Evolutionary conservation across 1,284 basidiomycete species (phyloP).

Genomic region (Cutaneotrichosporon cyanovorans): DNA sequence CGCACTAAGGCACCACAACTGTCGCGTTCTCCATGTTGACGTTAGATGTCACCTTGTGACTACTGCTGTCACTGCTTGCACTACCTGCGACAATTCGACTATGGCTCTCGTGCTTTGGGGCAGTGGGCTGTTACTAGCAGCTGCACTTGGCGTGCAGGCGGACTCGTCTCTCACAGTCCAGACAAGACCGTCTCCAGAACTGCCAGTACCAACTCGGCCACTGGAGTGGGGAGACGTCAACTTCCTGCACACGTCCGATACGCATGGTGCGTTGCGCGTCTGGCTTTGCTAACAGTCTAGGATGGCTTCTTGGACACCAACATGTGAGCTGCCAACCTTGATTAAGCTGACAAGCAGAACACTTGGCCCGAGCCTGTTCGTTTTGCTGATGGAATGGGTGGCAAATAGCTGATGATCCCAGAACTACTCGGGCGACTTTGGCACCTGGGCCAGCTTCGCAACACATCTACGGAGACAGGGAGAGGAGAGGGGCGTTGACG

Average conservation of each 20-base stretch:
- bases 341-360: constrained; percentile 24
- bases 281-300: constrained; percentile 16
- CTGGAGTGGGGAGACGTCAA: constrained; percentile 45
- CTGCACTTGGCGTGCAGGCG: too few species aligned
- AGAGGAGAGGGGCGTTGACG: constrained; percentile 33
- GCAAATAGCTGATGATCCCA: constrained; percentile 10
- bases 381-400: not conserved
- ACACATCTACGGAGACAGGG: constrained; percentile 70
- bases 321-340: constrained; percentile 30
- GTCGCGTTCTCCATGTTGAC: too few species aligned
- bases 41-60: too few species aligned
- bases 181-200: not conserved
- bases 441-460: constrained; percentile 73
- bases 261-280: constrained; percentile 32
- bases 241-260: constrained; percentile 43
- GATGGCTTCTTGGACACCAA: constrained; percentile 45
- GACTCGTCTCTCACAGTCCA: too few species aligned
- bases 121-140: too few species aligned
- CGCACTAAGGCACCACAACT: too few species aligned
- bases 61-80: too few species aligned
- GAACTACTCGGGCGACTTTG: constrained; percentile 58
- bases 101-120: too few species aligned
- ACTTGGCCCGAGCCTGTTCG: constrained; percentile 47
- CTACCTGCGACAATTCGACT: too few species aligned
- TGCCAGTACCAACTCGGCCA: constrained; percentile 33